Base-by-base conservation (phyloP, 345 rosid genomes). In the Gossypium mustelinum region DNA sequence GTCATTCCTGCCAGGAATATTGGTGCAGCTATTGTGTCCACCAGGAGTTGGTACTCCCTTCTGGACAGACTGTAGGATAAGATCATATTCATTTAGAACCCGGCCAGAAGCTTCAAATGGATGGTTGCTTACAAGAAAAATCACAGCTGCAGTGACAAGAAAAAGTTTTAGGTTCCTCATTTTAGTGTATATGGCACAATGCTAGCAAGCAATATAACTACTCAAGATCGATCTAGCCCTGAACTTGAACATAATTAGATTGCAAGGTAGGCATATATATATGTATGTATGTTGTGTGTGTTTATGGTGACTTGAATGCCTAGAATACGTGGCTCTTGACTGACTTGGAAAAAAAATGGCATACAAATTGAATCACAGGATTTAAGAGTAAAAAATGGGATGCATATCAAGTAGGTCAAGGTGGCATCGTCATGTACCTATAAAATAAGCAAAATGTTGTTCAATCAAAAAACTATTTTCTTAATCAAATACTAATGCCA, bases 21-120 rank as follows among this genome's bases (percentile, higher is more conserved):
- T 1, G 54, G 68, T 48, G 82, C 82, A 82, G 3, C 76, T 12
- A 47, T 65, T 79, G 17, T 11, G 51, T n/a, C 72, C 76, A 10
- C 67, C 0, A 29, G 74, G 56, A 51, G 63, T 57, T 9, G 72
- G 57, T 25, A 3, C 34, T 3, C 76, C 74, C 14, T 58, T 79
- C 2, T n/a, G 76, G 44, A 79, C 73, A 10, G 76, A 55, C 43
- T 71, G 70, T 4, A 73, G 11, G 58, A 51, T 7, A 16, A 63
- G 34, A 18, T 18, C 51, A 56, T 71, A 16, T 17, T 69, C 14
- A 7, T 9, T 68, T 3, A 24, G 72, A 68, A 47, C 6, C 22
- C 72, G 20, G 17, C 61, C 61, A 16, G 8, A 47, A 68, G 20
- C 57, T 41, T 48, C 12, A 57, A 5, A 48, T 8, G 56, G 7